Base-by-base conservation (phyloP, 1,284 basidiomycete genomes). In the Porodaedalea pini region DNA sequence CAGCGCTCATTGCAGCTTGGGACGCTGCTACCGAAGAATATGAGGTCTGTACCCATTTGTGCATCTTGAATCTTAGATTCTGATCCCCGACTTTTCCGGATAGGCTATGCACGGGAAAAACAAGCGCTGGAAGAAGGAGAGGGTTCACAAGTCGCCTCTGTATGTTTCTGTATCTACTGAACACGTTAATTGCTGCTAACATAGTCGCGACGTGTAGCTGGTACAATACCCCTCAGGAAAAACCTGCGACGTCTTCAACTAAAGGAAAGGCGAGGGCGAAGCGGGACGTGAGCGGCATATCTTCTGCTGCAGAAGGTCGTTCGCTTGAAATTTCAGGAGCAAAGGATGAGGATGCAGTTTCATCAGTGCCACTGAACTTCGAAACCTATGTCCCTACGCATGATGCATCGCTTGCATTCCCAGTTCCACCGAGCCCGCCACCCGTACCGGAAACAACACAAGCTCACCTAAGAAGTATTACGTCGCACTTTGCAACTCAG, bases 1-100 rank as follows among this genome's bases (percentile, higher is more conserved):
- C 86, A 40, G 88, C 86, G 2, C 78, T 92, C 57, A 80, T 91
- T 43, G 78, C 86, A 54, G 89, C 88, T 21, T 91, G 89, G 89
- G 79, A 90, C 67, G 83, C 88, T 59, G 89, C 88, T 17, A 81
- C 78, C 61, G 86, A 87, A 57, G 89, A 91, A 66, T 91, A 90
- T 62, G 78, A 86, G 72, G 83, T 83, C 61, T 43, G 69, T 68
- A 10, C 13, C 32, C 32, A 31, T 34, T 39, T 34, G 27, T 8
- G 57, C 27, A 13, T n/a, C 32, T 3, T 37, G 13, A 36, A 44
- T n/a, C 29, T 32, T 41, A 27, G n/a, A 50, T 55, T 19, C 17
- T 56, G 29, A 34, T n/a, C 17, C 25, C 17, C 11, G 19, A 3
- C 27, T 21, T 2, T 21, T 31, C n/a, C 19, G 40, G 21, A 25